Evolutionary conservation across 306 rosid genomes (phyloP).

Genomic region (Albizia julibrissin): DNA sequence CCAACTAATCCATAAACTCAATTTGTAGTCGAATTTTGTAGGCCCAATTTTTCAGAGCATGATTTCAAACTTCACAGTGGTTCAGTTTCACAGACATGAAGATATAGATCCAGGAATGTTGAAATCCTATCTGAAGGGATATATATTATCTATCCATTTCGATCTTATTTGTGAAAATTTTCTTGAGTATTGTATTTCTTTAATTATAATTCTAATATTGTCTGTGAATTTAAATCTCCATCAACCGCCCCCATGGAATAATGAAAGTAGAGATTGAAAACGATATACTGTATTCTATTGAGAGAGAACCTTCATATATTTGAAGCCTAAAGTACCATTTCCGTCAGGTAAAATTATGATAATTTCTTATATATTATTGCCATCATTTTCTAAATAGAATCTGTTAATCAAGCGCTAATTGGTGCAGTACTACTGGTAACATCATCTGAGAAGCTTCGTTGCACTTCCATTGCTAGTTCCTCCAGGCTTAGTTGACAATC

Average conservation of each 20-base stretch:
- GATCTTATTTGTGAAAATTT: background rate
- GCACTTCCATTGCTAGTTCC: constrained; percentile 86
- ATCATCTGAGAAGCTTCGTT: constrained; percentile 66
- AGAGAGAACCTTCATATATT: background rate
- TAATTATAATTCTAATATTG: background rate
- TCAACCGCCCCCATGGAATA: background rate
- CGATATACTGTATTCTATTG: too few relatives aligned
- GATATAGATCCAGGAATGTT: background rate
- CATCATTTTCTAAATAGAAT: constrained; percentile 13
- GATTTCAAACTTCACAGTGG: background rate
- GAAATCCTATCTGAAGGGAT: background rate
- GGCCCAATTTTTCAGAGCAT: too few relatives aligned
- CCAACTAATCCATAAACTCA: background rate
- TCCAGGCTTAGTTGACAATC: constrained; percentile 88
- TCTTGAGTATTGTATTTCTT: background rate
- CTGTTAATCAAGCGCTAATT: constrained; percentile 20
- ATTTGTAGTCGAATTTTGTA: background rate
- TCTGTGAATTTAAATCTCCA: background rate
- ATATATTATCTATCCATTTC: background rate
- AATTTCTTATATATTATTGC: constrained; percentile 13
- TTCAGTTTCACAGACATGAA: background rate
- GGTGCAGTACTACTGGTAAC: constrained; percentile 5
- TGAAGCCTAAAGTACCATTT: background rate
- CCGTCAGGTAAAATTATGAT: constrained; percentile 15
- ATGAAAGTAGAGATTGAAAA: background rate